phyloP scores from a whole-genome alignment of 2,329 filamentous ascomycete genomes.

The Fonsecaea pugnacius region DNA sequence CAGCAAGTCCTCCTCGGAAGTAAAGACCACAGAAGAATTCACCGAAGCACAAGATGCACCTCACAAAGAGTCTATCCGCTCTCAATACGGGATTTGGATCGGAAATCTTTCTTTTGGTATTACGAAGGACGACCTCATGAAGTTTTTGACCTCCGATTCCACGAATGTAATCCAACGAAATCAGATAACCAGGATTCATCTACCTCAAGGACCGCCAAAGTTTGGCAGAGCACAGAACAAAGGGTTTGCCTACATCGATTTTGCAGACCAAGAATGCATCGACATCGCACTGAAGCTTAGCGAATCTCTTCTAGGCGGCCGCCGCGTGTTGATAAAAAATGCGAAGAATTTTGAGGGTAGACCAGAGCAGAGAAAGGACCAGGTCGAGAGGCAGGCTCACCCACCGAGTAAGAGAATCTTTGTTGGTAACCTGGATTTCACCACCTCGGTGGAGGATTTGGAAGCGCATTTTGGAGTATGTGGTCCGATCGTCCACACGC shows the following conservation, averaged over 20 bases:
- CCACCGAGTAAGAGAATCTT: conserved; percentile 81
- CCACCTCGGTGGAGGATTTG: conserved; percentile 78
- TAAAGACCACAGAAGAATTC: conserved; percentile 26
- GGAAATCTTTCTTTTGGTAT: conserved; percentile 88
- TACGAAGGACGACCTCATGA: conserved; percentile 73
- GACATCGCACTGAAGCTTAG: conserved; percentile 80
- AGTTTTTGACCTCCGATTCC: conserved; percentile 64
- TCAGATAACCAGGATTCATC: conserved; percentile 80
- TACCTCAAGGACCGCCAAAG: conserved; percentile 67
- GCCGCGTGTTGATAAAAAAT: conserved; percentile 90
- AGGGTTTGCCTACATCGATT: conserved; percentile 96
- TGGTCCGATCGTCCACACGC: conserved; percentile 78
- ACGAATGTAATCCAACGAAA: conserved; percentile 57
- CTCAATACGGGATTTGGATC: conserved; percentile 89
- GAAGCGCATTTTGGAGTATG: conserved; percentile 82
- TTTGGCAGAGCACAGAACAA: conserved; percentile 70
- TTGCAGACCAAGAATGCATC: conserved; percentile 69
- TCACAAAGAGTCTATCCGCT: conserved; percentile 58
- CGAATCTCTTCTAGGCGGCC: conserved; percentile 77
- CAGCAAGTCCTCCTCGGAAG: conserved; percentile 40
- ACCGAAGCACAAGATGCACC: conserved; percentile 36
- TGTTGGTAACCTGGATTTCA: conserved; percentile 85
- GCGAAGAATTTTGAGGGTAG: conserved; percentile 88
- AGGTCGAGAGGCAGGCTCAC: conserved; percentile 52
- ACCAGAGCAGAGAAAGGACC: conserved; percentile 61